A percentile compares a stretch with the other conserved stretches of the same genome.
phyloP scores from a whole-genome alignment of 176 grass and related monocot species.

The Carex scoparia region DNA sequence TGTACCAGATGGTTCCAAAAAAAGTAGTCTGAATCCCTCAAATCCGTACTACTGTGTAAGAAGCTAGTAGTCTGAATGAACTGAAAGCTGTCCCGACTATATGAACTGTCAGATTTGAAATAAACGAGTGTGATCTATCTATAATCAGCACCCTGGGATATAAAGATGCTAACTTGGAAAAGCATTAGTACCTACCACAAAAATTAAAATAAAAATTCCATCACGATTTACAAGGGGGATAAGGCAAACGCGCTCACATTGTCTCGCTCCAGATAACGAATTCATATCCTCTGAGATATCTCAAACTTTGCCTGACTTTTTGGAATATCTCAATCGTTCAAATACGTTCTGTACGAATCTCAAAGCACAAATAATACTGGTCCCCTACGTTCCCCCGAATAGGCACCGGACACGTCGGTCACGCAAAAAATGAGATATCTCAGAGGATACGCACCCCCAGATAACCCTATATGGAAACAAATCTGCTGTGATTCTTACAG shows the following conservation, averaged over 20 bases:
- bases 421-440: no score
- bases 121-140: neutral
- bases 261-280: neutral
- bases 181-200: slow-evolving; percentile 7
- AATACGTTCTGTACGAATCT: no score
- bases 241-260: neutral
- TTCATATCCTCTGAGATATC: no score
- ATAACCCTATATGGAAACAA: no score
- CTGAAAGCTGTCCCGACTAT: neutral
- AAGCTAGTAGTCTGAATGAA: neutral
- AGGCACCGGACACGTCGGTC: no score
- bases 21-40: neutral
- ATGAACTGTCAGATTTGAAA: neutral
- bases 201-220: neutral
- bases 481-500: no score
- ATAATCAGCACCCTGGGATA: neutral
- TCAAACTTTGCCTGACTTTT: no score
- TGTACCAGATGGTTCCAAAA: neutral
- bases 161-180: neutral
- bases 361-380: no score
- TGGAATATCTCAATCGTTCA: no score
- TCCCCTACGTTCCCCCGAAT: no score
- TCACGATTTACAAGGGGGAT: neutral
- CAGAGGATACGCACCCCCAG: no score
- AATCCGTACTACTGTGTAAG: neutral